Conservation (phyloP, 441 rosid species). For the Croton laevigatus region DNA sequence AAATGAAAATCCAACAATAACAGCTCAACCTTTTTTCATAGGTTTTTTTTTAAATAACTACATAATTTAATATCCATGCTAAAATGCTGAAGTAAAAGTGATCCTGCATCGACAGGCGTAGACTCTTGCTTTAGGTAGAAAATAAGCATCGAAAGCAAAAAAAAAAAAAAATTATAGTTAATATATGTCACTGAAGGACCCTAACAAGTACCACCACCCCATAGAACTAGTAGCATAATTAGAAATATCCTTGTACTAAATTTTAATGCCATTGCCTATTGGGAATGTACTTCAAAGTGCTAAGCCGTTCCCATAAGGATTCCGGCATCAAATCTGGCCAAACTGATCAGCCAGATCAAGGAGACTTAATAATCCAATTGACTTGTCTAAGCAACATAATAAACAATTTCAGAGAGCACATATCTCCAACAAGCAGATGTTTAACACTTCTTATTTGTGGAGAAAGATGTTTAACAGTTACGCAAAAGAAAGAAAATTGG, state of each 20-base stretch:
- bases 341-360: not conserved
- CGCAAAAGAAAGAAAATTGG: not conserved
- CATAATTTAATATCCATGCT: no score
- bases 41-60: no score
- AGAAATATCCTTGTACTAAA: not conserved
- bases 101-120: no score
- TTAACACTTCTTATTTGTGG: not conserved
- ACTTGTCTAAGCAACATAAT: not conserved
- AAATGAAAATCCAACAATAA: no score
- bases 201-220: no score
- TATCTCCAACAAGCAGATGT: not conserved
- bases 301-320: not conserved
- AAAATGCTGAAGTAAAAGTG: no score
- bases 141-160: no score
- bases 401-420: not conserved
- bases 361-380: not conserved
- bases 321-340: not conserved
- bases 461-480: not conserved
- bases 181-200: no score
- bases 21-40: no score
- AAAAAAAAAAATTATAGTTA: no score
- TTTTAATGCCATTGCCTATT: not conserved
- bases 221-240: not conserved
- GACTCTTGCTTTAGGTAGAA: no score
- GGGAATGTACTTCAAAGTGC: not conserved